phyloP scores from a whole-genome alignment of 2,329 filamentous ascomycete species.

The Fusarium sp. region DNA sequence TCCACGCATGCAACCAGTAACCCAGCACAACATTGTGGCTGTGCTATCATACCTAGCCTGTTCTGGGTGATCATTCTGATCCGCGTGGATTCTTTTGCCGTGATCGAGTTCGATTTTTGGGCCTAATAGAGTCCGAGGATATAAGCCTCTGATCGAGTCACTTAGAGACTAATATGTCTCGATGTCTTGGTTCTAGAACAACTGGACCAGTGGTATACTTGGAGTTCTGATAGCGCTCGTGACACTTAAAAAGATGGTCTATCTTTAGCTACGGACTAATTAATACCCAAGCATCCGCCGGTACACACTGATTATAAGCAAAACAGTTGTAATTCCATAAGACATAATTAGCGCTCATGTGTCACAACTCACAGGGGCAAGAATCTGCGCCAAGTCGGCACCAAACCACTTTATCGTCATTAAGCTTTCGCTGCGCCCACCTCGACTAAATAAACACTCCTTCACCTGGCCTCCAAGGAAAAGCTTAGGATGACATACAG shows the following conservation, averaged over 20 bases:
- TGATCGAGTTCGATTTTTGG: not conserved
- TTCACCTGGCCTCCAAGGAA: conserved; percentile 9
- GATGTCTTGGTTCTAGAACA: not conserved
- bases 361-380: not conserved
- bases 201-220: not conserved
- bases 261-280: not conserved
- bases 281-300: not conserved
- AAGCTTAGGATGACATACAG: conserved; percentile 21
- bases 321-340: not conserved
- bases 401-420: conserved; percentile 39
- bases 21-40: conserved; percentile 19
- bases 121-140: not conserved
- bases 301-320: not conserved
- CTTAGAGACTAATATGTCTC: not conserved
- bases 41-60: not conserved
- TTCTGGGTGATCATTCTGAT: not conserved
- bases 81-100: not conserved
- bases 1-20: not conserved
- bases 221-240: not conserved
- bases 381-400: conserved; percentile 39
- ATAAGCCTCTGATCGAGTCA: not conserved
- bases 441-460: conserved; percentile 9
- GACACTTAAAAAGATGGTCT: not conserved
- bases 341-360: not conserved
- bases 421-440: conserved; percentile 45